phyloP scores from a whole-genome alignment of 768 basidiomycete species.

The Tricholoma terreum region DNA sequence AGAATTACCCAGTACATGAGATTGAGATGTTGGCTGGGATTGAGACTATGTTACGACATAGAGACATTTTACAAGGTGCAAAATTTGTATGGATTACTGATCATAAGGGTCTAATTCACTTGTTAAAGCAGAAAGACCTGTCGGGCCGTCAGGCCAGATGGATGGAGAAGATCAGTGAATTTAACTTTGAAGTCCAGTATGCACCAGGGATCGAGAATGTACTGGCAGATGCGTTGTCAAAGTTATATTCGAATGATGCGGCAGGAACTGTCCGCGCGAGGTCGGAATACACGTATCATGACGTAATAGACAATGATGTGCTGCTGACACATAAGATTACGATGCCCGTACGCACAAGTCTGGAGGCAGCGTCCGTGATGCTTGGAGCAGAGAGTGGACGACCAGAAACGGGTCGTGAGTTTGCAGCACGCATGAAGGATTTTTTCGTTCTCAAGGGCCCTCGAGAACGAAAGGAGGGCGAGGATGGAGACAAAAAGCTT shows the following conservation, averaged over 20 bases:
- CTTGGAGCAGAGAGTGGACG: too few species aligned
- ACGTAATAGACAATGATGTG: slow-evolving; percentile 1
- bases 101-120: too few species aligned
- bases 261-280: slow-evolving; percentile 5
- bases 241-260: slow-evolving; percentile 4
- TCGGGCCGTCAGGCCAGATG: background rate
- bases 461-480: slow-evolving; percentile 11
- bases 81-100: slow-evolving; percentile 23
- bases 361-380: slow-evolving; percentile 9
- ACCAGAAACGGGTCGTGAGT: too few species aligned
- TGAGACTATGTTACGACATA: slow-evolving; percentile 22
- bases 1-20: too few species aligned
- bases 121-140: too few species aligned
- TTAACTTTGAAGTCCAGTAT: slow-evolving; percentile 3
- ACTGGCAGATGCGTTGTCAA: background rate
- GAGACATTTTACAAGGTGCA: slow-evolving; percentile 19
- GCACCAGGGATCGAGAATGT: slow-evolving; percentile 1
- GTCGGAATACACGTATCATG: slow-evolving; percentile 13
- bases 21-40: slow-evolving; percentile 29
- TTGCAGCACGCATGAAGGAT: too few species aligned
- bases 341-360: slow-evolving; percentile 1
- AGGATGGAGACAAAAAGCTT: background rate
- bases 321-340: background rate
- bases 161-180: slow-evolving; percentile 7
- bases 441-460: too few species aligned